Evolutionary conservation across 225 moss, liverwort and hornwort species (phyloP).

Genomic region (Polytrichum commune): DNA sequence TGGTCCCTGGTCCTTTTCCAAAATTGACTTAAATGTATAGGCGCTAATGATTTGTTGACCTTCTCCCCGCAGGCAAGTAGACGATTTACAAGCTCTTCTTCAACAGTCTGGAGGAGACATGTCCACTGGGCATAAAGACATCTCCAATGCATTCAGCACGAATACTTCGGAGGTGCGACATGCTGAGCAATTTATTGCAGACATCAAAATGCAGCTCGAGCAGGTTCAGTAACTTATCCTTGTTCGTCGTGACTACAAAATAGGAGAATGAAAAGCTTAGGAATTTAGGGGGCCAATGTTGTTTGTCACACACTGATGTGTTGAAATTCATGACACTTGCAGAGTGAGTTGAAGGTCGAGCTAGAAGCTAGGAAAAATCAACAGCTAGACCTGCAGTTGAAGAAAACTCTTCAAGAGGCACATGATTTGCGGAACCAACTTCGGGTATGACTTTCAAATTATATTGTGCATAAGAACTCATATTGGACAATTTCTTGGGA

Average conservation of each 20-base stretch:
- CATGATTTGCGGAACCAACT: constrained; percentile 30
- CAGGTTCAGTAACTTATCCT: constrained; percentile 15
- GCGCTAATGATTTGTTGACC: not conserved
- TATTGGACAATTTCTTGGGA: too few species aligned
- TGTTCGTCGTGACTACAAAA: too few species aligned
- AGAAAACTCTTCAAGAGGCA: constrained; percentile 32
- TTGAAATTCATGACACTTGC: not conserved
- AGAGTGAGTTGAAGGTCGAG: constrained; percentile 29
- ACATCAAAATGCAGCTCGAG: constrained; percentile 25
- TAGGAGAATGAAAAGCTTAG: too few species aligned
- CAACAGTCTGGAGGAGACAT: constrained; percentile 24
- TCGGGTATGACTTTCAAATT: constrained; percentile 24
- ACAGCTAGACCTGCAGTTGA: constrained; percentile 29
- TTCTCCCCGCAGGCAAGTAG: constrained; percentile 44
- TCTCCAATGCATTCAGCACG: not conserved
- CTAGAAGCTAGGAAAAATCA: constrained; percentile 13
- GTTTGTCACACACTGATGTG: not conserved
- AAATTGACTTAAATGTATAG: not conserved
- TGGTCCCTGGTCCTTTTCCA: not conserved
- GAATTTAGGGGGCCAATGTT: not conserved
- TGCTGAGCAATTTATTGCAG: constrained; percentile 15
- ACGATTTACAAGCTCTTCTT: constrained; percentile 47
- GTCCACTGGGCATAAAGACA: constrained; percentile 6
- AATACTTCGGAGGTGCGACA: not conserved
- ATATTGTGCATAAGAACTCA: too few species aligned